A percentile compares a stretch with the other conserved stretches of the same genome.
Conservation (phyloP, 2,329 filamentous ascomycete species). For the Alternaria sp. region DNA sequence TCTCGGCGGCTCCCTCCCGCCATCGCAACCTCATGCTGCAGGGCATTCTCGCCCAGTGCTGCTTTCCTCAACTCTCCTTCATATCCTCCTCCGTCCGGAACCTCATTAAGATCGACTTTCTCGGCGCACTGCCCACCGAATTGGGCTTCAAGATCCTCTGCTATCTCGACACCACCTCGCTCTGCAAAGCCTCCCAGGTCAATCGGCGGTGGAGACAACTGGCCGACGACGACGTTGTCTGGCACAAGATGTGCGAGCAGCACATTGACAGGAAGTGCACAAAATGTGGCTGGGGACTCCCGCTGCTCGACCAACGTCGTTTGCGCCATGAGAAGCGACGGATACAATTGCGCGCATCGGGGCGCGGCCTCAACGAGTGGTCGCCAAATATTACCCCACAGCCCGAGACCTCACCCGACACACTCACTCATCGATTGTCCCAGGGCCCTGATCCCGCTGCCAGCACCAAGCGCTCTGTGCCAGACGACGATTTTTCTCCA, state of each 20-base stretch:
- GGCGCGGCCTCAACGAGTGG: slow-evolving; percentile 62
- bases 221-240: slow-evolving; percentile 97
- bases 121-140: slow-evolving; percentile 85
- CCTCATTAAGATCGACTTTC: slow-evolving; percentile 96
- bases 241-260: slow-evolving; percentile 98
- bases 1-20: slow-evolving; percentile 92
- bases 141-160: slow-evolving; percentile 92
- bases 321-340: slow-evolving; percentile 86
- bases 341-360: slow-evolving; percentile 73
- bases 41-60: slow-evolving; percentile 94
- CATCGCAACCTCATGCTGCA: slow-evolving; percentile 96
- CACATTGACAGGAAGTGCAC: slow-evolving; percentile 93
- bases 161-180: slow-evolving; percentile 88
- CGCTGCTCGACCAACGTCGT: slow-evolving; percentile 85
- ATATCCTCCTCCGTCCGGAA: slow-evolving; percentile 90
- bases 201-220: slow-evolving; percentile 85
- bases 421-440: slow-evolving; percentile 17
- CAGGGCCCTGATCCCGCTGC: slow-evolving; percentile 22
- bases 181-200: slow-evolving; percentile 96
- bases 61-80: slow-evolving; percentile 94
- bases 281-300: slow-evolving; percentile 94
- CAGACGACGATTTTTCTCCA: slow-evolving; percentile 31
- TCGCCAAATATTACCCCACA: slow-evolving; percentile 59
- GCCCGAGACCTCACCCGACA: slow-evolving; percentile 42
- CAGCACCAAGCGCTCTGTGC: slow-evolving; percentile 37